Base-by-base conservation (phyloP, 2,329 filamentous ascomycete species). In the Alternaria viburni region DNA sequence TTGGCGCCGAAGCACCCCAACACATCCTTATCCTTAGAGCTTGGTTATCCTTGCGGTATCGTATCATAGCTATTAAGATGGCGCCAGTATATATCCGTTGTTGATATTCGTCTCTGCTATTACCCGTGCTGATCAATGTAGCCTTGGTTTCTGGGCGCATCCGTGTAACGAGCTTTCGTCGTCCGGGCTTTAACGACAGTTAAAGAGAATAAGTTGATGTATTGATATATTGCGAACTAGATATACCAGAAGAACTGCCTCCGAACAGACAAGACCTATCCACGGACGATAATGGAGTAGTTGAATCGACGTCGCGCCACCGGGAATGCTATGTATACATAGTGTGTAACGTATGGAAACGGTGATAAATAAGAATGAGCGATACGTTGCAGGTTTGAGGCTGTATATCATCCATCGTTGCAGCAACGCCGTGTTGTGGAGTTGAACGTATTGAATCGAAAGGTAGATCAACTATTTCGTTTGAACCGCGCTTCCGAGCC, bases 401-500 rank as follows among this genome's bases (percentile, higher is more conserved):
- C 30, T 15, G 13, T 4, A 15, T 36, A 1, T 15, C 0, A 8
- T 15, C 13, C 30, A 15, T 4, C 13, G 13, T 15, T n/a, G 1
- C 9, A 36, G 3, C 4, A 6, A 36, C 8, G 30, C 2, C 13
- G 30, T 9, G 3, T 36, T 15, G 13, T 36, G 4, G 4, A 36
- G 0, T 1, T 15, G 2, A 4, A 15, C 4, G 7, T 36, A n/a
- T 3, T 36, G 13, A 7, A 1, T 4, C 15, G 13, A 6, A 32
- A 6, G 6, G 13, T 15, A 15, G 4, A 8, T 15, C 1, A 13
- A 15, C 30, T 9, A 7, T 15, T 0, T n/a, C 1, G 13, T 36
- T 8, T 3, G 13, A 15, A 50, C 12, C 46, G n/a, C 17, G 11
- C 11, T 30, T 17, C 7, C n/a, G n/a, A 30, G n/a, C n/a, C n/a